Base-by-base conservation (phyloP, 805 yeast genomes). In the Kluyveromyces lactis region DNA sequence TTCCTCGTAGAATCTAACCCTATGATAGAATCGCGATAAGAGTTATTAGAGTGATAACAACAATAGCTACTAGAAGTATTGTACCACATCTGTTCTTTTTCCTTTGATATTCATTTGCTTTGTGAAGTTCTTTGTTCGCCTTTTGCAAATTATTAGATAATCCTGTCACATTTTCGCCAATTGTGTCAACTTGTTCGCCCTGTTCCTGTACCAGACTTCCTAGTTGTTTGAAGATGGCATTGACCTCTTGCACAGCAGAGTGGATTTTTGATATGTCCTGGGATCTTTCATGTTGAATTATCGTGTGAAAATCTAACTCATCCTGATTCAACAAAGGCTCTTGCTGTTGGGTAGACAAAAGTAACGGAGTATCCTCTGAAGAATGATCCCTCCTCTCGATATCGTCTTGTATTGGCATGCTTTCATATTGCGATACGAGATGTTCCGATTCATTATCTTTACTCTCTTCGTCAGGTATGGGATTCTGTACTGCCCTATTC, bases 181-280 rank as follows among this genome's bases (percentile, higher is more conserved):
- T 77, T 0, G 87, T 76, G 53, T 86, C 95, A 13, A 89, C 71
- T 48, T 84, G 87, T 23, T 74, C 79, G 4, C 95, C 95, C 56
- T 89, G 97, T 58, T 86, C 89, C 38, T 72, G 68, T 2, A 89
- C 92, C 50, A 89, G 64, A 28, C 76, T 72, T 12, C 87, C 86
- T 41, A 89, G 60, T 51, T 87, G 95, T 48, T 78, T 77, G 58
- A 86, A 87, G 3, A 89, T 87, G 8, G 86, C 71, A 58, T 89
- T 87, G 31, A 89, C 85, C 48, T 89, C 96, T 39, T 71, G 73
- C 9, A 87, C 86, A 0, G 95, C 95, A 31, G 76, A 75, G 31
- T 81, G 79, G 7, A 87, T 80, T 44, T 75, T 78, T 23, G 69
- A 67, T 24, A 89, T 82, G 45, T 86, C 92, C 18, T 74, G 64